These are phyloP conservation scores for Plasmodium vinckei DNA, from an alignment of 169 alveolate genomes.

Conservation along the genomic window DNA sequence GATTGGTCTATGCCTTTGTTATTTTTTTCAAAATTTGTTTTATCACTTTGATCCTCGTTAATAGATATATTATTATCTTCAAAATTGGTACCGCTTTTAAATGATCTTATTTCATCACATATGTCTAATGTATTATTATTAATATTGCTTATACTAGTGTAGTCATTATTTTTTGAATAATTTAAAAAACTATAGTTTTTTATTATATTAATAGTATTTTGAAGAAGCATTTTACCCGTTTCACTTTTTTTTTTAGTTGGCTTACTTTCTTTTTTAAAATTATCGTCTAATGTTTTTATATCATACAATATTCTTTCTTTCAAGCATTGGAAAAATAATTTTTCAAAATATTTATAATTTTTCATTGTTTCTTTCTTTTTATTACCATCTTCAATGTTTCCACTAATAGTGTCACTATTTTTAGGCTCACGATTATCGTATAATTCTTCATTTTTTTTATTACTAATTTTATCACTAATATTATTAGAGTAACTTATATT, in stretches of 20 bases:
- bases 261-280: conserved; percentile 40
- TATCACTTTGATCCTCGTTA: background rate
- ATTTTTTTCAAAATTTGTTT: background rate
- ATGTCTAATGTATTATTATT: background rate
- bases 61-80: background rate
- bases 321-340: conserved; percentile 48
- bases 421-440: background rate
- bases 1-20: background rate
- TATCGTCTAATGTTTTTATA: conserved; percentile 52
- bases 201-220: conserved; percentile 43
- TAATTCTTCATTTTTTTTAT: background rate
- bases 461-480: background rate
- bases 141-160: background rate
- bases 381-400: background rate
- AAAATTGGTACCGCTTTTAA: background rate
- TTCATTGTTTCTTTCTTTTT: conserved; percentile 10
- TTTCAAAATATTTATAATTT: conserved; percentile 41
- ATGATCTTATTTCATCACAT: background rate
- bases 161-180: conserved; percentile 16
- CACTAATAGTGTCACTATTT: background rate
- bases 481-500: background rate
- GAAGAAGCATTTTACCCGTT: conserved; percentile 17
- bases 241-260: background rate
- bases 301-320: conserved; percentile 53
- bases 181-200: conserved; percentile 35